Evolutionary conservation across 2,329 filamentous ascomycete genomes (phyloP).

Genomic region (Cladophialophora chaetospira): DNA sequence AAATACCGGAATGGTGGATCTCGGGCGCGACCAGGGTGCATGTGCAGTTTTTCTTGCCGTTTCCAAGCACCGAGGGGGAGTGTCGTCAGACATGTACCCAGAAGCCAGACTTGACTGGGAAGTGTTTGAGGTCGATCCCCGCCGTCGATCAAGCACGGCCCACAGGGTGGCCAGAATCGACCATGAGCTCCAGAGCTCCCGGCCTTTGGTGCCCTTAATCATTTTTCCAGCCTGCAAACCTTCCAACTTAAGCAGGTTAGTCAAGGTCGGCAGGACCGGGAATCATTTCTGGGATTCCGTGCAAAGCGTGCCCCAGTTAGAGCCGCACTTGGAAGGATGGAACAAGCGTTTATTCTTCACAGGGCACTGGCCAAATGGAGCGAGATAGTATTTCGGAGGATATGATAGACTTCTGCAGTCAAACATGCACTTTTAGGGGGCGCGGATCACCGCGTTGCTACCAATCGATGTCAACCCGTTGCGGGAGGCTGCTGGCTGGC

Average conservation of each 20-base stretch:
- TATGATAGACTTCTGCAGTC: background rate
- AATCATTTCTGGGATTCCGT: slow-evolving; percentile 11
- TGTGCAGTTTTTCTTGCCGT: slow-evolving; percentile 1
- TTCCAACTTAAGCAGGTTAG: background rate
- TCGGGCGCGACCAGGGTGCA: slow-evolving; percentile 21
- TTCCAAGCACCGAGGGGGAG: slow-evolving; percentile 15
- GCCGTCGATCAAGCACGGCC: slow-evolving; percentile 21
- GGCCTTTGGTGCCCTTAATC: slow-evolving; percentile 4
- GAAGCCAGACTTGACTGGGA: slow-evolving; percentile 12
- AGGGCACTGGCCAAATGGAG: too few relatives aligned
- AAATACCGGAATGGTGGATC: slow-evolving; percentile 21
- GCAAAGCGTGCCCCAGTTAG: background rate
- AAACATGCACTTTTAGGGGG: background rate
- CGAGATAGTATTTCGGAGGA: too few relatives aligned
- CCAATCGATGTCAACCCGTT: slow-evolving; percentile 6
- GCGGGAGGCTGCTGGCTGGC: background rate
- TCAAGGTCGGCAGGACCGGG: slow-evolving; percentile 2
- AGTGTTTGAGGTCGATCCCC: slow-evolving; percentile 21
- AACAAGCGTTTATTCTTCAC: background rate
- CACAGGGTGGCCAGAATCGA: slow-evolving; percentile 14
- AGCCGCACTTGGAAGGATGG: too few relatives aligned
- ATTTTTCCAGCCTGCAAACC: background rate
- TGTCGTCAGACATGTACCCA: slow-evolving; percentile 27
- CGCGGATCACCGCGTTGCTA: background rate
- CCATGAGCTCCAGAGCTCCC: slow-evolving; percentile 1